Evolutionary conservation across 345 rosid species (phyloP).

Genomic region (Microcos paniculata): DNA sequence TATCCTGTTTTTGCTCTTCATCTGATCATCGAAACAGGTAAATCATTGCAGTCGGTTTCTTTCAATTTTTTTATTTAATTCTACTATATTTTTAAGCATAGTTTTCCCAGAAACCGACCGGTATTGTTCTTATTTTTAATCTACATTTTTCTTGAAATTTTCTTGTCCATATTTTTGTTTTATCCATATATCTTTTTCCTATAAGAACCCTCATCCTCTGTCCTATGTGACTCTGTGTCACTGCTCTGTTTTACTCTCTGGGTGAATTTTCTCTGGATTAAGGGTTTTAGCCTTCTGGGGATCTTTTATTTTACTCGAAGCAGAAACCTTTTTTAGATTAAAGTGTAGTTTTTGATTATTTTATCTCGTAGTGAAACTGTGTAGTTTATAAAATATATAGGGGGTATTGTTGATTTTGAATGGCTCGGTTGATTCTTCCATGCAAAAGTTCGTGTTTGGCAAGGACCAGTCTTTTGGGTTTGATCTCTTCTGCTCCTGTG

Average conservation of each 20-base stretch:
- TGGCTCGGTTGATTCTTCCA: slow-evolving; percentile 88
- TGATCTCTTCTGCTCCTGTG: slow-evolving; percentile 82
- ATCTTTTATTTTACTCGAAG: neutral
- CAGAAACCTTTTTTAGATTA: neutral
- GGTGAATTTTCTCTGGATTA: slow-evolving; percentile 11
- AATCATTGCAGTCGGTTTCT: neutral
- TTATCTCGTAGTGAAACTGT: slow-evolving; percentile 11
- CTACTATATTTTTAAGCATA: neutral
- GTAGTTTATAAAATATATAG: slow-evolving; percentile 8
- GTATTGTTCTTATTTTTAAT: slow-evolving; percentile 12
- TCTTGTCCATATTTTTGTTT: slow-evolving; percentile 38
- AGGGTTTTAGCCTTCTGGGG: slow-evolving; percentile 30
- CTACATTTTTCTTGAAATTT: slow-evolving; percentile 19
- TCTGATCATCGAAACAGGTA: slow-evolving; percentile 36
- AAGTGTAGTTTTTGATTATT: neutral
- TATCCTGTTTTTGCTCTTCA: slow-evolving; percentile 20
- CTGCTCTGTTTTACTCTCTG: slow-evolving; percentile 7
- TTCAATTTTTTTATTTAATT: neutral
- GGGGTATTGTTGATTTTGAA: slow-evolving; percentile 28
- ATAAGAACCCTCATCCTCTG: slow-evolving; percentile 11
- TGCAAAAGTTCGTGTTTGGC: slow-evolving; percentile 75
- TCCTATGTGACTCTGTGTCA: slow-evolving; percentile 4
- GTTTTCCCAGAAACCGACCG: neutral
- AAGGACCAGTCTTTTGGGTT: slow-evolving; percentile 64
- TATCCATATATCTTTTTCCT: slow-evolving; percentile 38